Base-by-base conservation (phyloP, 768 basidiomycete genomes). In the Dioszegia aurantiaca region DNA sequence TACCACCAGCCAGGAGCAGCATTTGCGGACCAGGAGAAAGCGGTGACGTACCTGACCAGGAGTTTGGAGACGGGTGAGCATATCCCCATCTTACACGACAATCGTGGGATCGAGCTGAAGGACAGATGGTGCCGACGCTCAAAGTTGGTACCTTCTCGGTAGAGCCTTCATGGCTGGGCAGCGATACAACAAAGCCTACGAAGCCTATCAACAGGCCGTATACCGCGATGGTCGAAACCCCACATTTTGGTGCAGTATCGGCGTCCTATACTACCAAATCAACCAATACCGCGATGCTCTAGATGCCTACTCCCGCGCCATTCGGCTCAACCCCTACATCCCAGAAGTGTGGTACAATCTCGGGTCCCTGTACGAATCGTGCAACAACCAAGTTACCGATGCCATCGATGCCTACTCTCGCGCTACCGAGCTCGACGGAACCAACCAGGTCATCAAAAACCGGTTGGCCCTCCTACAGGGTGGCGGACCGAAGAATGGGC, bases 181-280 rank as follows among this genome's bases (percentile, higher is more conserved):
- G 77, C 94, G 97, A 76, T 97, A 97, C 80, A 97, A 95, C 82
- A 97, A 97, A 76, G 95, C 95, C 17, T 98, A 99, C 79, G 94
- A 99, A 77, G 93, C 93, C 0, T 98, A 98, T 75, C 95, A 99
- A 70, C 95, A 99, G 77, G 94, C 95, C 19, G 92, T 99, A 17
- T 98, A 98, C 78, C 89, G 94, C 53, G 95, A 99, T 70, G 95
- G 94, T 21, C 89, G 92, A 58, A 99, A 98, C 75, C 95, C 95
- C 0, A 97, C 95, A 0, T 99, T 97, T 78, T 98, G 95, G 95
- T 98, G 94, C 76, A 94, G 91, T 23, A 99, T 99, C 70, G 95
- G 95, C 45, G 95, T 99, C 0, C 83, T 99, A 1, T 99, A 99
- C 77, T 99, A 95, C 82, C 93, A 99, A 75, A 97, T 99, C 81